Base-by-base conservation (phyloP, 805 yeast genomes). In the Kodamaea lidongshanica region DNA sequence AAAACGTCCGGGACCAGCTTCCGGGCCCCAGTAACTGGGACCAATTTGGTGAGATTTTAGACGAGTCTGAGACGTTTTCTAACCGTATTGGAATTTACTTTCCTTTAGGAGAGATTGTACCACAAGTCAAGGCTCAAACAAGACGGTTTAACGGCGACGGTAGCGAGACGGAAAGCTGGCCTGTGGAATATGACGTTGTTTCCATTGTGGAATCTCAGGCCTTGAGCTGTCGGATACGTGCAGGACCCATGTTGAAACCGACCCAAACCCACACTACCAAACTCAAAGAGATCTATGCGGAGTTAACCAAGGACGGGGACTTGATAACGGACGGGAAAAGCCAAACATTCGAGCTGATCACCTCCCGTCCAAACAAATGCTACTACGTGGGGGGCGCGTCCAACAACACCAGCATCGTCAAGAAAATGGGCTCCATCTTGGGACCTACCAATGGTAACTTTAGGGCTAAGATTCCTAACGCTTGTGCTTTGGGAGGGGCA, bases 401-500 rank as follows among this genome's bases (percentile, higher is more conserved):
- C 4, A 73, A 74, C 27, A 87, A 88, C 51, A 39, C 50, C 12
- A 71, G 85, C 16, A 79, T 87, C 30, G 77, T 86, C 18, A 53
- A 58, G 12, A 79, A 74, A 40, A 79, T 83, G 63, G 76, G 87
- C 7, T 62, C 77, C 8, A 76, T 87, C 6, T 54, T 87, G 19
- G 88, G 87, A 4, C 76, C 83, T 0, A 56, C 64, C 2, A 50
- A 61, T 19, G 92, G 88, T 1, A 76, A 80, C 38, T 83, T 56
- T 50, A 72, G 74, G 37, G 77, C 81, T 21, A 87, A 83, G 45
- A 72, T 84, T 27, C 76, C 89, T 6, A 87, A 87, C 56, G 92
- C 95, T 1, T 87, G 96, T 66, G 96, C 95, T 0, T 54, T 84
- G 19, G 96, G 96, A 15, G 95, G 95, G 4, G 89, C 94, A 23